Conservation (phyloP, 2,329 filamentous ascomycete species). For the Metarhizium humberi region DNA sequence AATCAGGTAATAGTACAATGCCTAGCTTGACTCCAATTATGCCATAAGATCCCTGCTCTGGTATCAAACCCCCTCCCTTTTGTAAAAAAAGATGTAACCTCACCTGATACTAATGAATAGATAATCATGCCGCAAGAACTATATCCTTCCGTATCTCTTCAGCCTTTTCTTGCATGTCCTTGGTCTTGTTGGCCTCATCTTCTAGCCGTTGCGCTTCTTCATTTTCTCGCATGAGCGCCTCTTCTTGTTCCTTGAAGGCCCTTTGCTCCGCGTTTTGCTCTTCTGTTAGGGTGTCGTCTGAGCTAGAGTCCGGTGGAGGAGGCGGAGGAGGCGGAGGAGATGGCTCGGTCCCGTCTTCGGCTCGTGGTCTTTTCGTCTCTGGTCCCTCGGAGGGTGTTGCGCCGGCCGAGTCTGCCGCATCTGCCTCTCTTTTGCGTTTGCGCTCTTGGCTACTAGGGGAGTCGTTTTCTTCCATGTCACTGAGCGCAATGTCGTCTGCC, state of each 20-base stretch:
- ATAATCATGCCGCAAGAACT: conserved; percentile 8
- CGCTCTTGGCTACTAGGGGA: conserved; percentile 40
- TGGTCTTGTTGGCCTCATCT: conserved; percentile 31
- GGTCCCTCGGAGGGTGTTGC: conserved; percentile 47
- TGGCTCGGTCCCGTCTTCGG: conserved; percentile 30
- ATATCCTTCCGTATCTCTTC: conserved; percentile 15
- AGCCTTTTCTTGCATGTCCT: conserved; percentile 15
- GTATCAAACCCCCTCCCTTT: background rate
- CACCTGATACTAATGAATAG: background rate
- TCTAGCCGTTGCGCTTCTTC: conserved; percentile 45
- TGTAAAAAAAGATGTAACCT: background rate
- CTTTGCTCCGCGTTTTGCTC: conserved; percentile 31
- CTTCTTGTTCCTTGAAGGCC: conserved; percentile 39
- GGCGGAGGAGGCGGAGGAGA: conserved; percentile 39
- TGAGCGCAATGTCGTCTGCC: conserved; percentile 27
- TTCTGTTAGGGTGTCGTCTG: conserved; percentile 26
- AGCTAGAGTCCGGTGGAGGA: conserved; percentile 30
- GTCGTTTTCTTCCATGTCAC: conserved; percentile 33
- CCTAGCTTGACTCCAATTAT: background rate
- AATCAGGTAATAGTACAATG: background rate
- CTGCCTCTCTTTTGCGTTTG: conserved; percentile 55
- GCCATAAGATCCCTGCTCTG: background rate
- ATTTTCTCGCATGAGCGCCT: conserved; percentile 41
- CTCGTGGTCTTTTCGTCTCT: conserved; percentile 42
- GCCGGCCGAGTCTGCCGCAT: conserved; percentile 28